Conservation (phyloP, 192 early-diverging fungal genomes). For the Phlyctochytrium arcticum region DNA sequence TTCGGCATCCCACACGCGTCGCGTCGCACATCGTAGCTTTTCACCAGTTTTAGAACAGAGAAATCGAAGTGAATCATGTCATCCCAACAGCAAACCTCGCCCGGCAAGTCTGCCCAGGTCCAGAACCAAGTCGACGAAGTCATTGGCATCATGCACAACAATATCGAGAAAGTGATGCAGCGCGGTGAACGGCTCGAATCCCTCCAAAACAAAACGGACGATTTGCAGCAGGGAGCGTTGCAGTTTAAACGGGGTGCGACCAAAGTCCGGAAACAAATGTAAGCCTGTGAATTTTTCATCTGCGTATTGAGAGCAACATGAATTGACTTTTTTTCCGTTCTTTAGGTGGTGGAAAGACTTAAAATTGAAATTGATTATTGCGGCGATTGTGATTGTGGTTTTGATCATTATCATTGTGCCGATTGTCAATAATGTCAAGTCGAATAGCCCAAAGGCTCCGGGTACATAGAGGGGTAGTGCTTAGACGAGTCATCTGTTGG, state of each 20-base stretch:
- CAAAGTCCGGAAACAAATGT: constrained; percentile 78
- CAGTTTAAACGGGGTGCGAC: constrained; percentile 77
- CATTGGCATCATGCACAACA: constrained; percentile 87
- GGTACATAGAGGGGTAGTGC: too few relatives aligned
- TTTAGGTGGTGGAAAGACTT: constrained; percentile 86
- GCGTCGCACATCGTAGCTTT: too few relatives aligned
- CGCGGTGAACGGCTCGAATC: constrained; percentile 81
- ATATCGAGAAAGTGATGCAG: constrained; percentile 80
- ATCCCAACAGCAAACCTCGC: too few relatives aligned
- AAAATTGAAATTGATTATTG: constrained; percentile 90
- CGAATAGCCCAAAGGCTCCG: neutral
- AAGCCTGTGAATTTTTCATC: neutral
- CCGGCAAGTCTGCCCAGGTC: constrained; percentile 25
- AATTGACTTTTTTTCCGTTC: neutral
- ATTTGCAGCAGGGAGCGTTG: constrained; percentile 62
- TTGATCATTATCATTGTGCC: constrained; percentile 58
- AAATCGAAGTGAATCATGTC: too few relatives aligned
- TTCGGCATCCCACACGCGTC: too few relatives aligned
- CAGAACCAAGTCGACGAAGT: constrained; percentile 79
- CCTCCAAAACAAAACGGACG: constrained; percentile 76
- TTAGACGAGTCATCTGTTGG: too few relatives aligned
- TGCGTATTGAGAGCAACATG: neutral
- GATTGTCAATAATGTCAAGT: constrained; percentile 10
- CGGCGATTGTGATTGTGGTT: constrained; percentile 43
- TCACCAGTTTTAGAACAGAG: too few relatives aligned